Base-by-base conservation (phyloP, 2,329 filamentous ascomycete species). In the Diaporthe humulicola region DNA sequence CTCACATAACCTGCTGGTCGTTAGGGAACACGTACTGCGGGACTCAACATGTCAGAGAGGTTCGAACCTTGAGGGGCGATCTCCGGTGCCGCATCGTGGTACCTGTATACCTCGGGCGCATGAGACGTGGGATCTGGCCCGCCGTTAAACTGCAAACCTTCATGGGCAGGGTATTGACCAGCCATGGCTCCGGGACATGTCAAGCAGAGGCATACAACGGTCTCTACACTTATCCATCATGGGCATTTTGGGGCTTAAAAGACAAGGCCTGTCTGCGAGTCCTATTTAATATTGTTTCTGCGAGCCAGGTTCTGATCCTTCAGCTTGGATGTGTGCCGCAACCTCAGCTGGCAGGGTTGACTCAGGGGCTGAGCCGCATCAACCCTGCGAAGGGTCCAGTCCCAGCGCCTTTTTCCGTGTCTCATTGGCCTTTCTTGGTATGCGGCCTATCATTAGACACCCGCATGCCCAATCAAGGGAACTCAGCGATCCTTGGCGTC, bases 151-250 rank as follows among this genome's bases (percentile, higher is more conserved):
- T 67, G 64, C 22, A 67, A 19, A 8, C 64, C 64, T 52, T 67
- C 64, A 67, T 67, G 64, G 64, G 22, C 64, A 67, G 64, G 64
- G 42, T 67, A 67, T 38, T 50, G 64, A 28, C 45, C 45, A 52
- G 64, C 64, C 64, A 67, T 67, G 64, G 5, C 64, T 38, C 45
- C 28, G 45, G 64, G 30, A 67, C 45, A 67, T 67, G 3, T 36
- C 10, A 38, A 38, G 30, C 45, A 67, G 30, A 67, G 30, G n/a
- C 64, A 25, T 40, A 10, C 8, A 25, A 36, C 28, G 19, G 6
- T 45, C 28, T 36, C 5, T 9, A 15, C 60, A 6, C 25, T 25
- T 2, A 25, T 4, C 9, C 64, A 52, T 67, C 14, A 52, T 67
- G 64, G 45, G 30, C 3, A 22, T 9, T n/a, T 38, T 40, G 30